A percentile compares a stretch with the other conserved stretches of the same genome.
phyloP scores from a whole-genome alignment of 129 eudicot species.

The Flaveria sonorensis region DNA sequence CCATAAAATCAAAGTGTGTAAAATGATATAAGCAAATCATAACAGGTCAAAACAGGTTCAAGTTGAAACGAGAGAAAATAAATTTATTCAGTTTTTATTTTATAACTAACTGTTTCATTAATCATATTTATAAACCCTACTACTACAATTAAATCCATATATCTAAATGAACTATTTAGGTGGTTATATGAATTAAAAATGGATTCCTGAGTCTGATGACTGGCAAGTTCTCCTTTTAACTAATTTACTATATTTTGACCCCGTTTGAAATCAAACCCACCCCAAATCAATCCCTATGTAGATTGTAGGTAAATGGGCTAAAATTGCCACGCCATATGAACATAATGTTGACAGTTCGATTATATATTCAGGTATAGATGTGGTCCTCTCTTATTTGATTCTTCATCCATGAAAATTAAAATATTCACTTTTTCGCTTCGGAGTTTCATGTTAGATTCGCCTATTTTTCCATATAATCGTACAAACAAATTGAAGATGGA shows the following conservation, averaged over 20 bases:
- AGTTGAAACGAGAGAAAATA: not conserved
- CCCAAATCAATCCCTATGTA: not conserved
- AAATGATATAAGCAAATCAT: not conserved
- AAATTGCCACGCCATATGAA: not conserved
- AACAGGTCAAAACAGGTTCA: not conserved
- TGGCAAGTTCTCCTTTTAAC: not conserved
- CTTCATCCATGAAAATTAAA: not conserved
- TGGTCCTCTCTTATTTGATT: not conserved
- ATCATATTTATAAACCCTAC: not conserved
- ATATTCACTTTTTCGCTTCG: not conserved
- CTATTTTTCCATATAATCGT: no score
- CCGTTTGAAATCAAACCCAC: not conserved
- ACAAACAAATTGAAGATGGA: no score
- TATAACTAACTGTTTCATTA: not conserved
- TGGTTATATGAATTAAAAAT: not conserved
- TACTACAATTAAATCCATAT: not conserved
- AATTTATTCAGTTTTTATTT: not conserved
- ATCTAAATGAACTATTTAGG: not conserved
- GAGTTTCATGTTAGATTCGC: not conserved
- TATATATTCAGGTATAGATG: not conserved
- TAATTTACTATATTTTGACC: not conserved
- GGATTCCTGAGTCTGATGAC: not conserved
- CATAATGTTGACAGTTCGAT: no score
- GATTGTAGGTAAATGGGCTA: not conserved
- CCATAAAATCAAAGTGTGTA: not conserved